Conservation (phyloP, 352 stramenopile species). For the Pythium aphanidermatum region DNA sequence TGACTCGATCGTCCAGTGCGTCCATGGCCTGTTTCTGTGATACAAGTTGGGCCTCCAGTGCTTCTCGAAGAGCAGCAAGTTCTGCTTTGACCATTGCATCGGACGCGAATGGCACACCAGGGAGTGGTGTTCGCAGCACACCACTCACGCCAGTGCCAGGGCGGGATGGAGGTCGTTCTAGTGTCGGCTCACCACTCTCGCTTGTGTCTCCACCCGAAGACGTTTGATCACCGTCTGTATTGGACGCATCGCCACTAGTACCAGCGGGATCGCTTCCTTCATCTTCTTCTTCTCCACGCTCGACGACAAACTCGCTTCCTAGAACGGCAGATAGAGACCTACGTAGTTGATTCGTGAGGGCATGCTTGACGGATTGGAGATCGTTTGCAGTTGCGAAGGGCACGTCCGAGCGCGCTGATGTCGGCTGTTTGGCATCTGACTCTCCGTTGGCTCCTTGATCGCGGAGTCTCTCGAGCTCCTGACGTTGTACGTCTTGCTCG, state of each 20-base stretch:
- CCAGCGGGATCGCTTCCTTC: neutral
- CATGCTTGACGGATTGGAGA: slow-evolving; percentile 33
- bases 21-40: slow-evolving; percentile 35
- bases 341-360: slow-evolving; percentile 40
- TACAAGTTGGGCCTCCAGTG: slow-evolving; percentile 26
- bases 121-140: slow-evolving; percentile 18
- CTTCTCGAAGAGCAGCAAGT: slow-evolving; percentile 30
- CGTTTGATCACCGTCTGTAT: neutral
- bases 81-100: slow-evolving; percentile 37
- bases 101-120: slow-evolving; percentile 32
- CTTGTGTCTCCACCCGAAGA: neutral
- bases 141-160: slow-evolving; percentile 15
- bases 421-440: neutral
- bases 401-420: neutral
- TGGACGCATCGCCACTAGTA: neutral
- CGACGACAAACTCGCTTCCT: slow-evolving; percentile 23
- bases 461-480: slow-evolving; percentile 15
- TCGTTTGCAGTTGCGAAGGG: slow-evolving; percentile 42
- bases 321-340: slow-evolving; percentile 38
- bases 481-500: slow-evolving; percentile 20
- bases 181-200: neutral
- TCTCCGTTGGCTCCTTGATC: neutral
- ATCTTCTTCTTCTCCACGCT: slow-evolving; percentile 18
- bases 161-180: slow-evolving; percentile 4
- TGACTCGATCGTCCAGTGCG: slow-evolving; percentile 25